Evolutionary conservation across 371 early-diverging fungal genomes (phyloP), one percentile per base, ranked within the genome.

Genomic region (Mortierella sp.): DNA sequence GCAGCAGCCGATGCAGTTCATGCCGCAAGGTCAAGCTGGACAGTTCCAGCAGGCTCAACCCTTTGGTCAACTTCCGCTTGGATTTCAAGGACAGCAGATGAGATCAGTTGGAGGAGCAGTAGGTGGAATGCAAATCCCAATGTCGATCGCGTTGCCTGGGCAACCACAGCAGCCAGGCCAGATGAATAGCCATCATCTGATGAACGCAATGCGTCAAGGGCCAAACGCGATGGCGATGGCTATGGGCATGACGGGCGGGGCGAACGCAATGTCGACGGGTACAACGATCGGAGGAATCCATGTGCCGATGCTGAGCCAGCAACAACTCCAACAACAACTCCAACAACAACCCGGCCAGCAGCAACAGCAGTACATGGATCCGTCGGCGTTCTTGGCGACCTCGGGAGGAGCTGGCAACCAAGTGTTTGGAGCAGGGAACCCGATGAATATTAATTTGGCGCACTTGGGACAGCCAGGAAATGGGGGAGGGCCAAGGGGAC

Each of bases 331-430:
- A 43, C 83, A 73, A 29, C 75, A 51, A 21, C 75, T 68, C 16
- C 63, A 54, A 43, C 74, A 63, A 44, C 74, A 70, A 14, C 83
- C 78, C 49, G 46, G 54, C 27, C 79, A 71, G n/a, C 71, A 71
- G 10, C 83, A 80, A 29, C 80, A 74, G 24, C 84, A 80, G 71
- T 76, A 76, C 51, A 78, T 78, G 76, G 76, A 83, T 32, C 83
- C 78, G 58, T 72, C 75, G 11, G 70, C 75, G 24, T 83, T 78
- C 48, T 27, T 75, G 72, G 38, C 72, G 72, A 78, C 43, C 46
- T 71, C 68, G 29, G 75, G 58, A 43, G 27, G 54, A 12, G 27
- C 38, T 41, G 71, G 58, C 51, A 35, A 70, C 21, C 41, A 76
- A 51, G 75, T 75, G 29, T 79, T 71, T 63, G 74, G 68, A 27